These are phyloP conservation scores for Pulveroboletus sp. DNA, from an alignment of 768 basidiomycete genomes.

Conservation along the genomic window DNA sequence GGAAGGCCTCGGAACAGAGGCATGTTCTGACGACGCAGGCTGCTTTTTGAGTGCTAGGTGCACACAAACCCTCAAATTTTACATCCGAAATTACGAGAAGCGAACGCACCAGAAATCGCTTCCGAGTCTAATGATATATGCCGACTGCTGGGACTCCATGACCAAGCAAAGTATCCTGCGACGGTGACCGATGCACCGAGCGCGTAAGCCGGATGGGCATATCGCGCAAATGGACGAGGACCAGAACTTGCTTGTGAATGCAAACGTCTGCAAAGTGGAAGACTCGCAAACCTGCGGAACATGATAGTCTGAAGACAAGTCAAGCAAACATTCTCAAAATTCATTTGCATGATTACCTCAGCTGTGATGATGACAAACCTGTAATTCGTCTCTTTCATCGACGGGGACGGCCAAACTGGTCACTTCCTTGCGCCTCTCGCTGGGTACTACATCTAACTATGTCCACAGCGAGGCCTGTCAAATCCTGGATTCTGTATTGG, in stretches of 20 bases:
- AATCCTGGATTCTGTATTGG: no score
- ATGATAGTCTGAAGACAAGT: slow-evolving; percentile 31
- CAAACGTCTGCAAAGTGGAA: slow-evolving; percentile 48
- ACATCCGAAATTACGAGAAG: background rate
- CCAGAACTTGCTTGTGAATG: slow-evolving; percentile 38
- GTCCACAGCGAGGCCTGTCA: no score
- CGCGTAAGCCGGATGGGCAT: slow-evolving; percentile 30
- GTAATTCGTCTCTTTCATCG: no score
- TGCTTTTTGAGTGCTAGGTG: slow-evolving; percentile 20
- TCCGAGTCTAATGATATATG: slow-evolving; percentile 47
- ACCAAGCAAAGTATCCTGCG: slow-evolving; percentile 47
- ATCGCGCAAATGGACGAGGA: slow-evolving; percentile 17
- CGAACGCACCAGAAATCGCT: slow-evolving; percentile 23
- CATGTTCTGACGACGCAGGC: background rate
- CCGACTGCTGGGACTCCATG: slow-evolving; percentile 37
- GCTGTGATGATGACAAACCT: background rate
- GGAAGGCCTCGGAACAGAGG: slow-evolving; percentile 7
- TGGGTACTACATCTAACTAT: no score
- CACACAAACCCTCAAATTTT: background rate
- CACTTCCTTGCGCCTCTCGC: no score
- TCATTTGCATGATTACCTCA: slow-evolving; percentile 20
- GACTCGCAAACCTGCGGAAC: slow-evolving; percentile 52
- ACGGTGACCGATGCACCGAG: slow-evolving; percentile 43
- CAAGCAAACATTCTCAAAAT: slow-evolving; percentile 14
- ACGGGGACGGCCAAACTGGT: no score